Conservation (phyloP, 2,329 filamentous ascomycete species). For the Meredithiella fracta region DNA sequence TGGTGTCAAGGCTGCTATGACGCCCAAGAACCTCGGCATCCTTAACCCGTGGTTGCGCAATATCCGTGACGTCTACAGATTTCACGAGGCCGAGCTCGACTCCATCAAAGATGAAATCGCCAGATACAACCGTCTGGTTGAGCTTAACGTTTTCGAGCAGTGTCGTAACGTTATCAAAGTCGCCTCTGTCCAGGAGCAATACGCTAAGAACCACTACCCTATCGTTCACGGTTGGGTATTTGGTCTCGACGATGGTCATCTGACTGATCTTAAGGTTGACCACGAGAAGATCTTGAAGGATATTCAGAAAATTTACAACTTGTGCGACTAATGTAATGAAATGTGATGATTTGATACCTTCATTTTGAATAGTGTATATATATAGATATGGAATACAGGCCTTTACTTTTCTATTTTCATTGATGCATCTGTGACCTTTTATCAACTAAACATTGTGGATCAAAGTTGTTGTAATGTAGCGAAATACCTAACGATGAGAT, state of each 20-base stretch:
- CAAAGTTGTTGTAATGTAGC: too few relatives aligned
- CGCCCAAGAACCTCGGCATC: slow-evolving; percentile 50
- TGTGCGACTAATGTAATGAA: slow-evolving; percentile 22
- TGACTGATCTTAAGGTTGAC: slow-evolving; percentile 48
- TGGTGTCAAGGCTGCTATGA: slow-evolving; percentile 60
- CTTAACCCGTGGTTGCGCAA: slow-evolving; percentile 61
- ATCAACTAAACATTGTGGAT: too few relatives aligned
- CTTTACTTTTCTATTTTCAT: too few relatives aligned
- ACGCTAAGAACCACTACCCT: slow-evolving; percentile 44
- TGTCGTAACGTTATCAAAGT: slow-evolving; percentile 68
- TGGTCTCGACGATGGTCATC: slow-evolving; percentile 47
- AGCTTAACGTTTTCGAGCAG: slow-evolving; percentile 69
- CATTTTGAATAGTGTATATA: neutral
- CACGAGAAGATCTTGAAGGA: slow-evolving; percentile 38
- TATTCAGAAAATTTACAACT: slow-evolving; percentile 50
- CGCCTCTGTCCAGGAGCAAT: slow-evolving; percentile 58
- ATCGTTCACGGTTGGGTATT: slow-evolving; percentile 63
- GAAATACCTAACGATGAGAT: too few relatives aligned
- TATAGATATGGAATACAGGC: neutral
- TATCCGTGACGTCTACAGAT: slow-evolving; percentile 57
- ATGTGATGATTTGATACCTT: neutral
- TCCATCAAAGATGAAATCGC: slow-evolving; percentile 39
- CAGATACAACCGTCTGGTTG: slow-evolving; percentile 55
- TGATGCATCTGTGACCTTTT: too few relatives aligned
- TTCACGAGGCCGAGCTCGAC: slow-evolving; percentile 56